These are phyloP conservation scores for Macrolepiota dolichaula DNA, from an alignment of 768 basidiomycete species.

Conservation along the genomic window DNA sequence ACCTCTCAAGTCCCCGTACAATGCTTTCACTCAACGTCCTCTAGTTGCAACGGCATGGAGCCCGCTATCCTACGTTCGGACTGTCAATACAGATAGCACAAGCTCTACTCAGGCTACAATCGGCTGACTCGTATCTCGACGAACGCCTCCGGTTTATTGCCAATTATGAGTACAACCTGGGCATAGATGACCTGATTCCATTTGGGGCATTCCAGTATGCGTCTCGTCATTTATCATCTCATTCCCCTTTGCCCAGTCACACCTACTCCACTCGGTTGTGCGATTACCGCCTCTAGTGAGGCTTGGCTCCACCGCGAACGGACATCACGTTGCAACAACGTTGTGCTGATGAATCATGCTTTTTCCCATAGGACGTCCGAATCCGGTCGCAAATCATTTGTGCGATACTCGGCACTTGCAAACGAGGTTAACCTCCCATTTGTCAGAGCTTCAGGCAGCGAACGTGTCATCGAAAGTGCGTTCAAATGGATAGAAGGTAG, in stretches of 20 bases:
- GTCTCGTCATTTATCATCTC: slow-evolving; percentile 17
- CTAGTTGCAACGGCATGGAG: slow-evolving; percentile 79
- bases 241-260: not conserved
- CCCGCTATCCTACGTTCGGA: slow-evolving; percentile 66
- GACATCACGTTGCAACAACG: too few species aligned
- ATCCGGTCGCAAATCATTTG: slow-evolving; percentile 48
- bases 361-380: slow-evolving; percentile 28
- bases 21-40: not conserved
- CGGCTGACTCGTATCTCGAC: slow-evolving; percentile 42
- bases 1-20: not conserved
- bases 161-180: slow-evolving; percentile 57
- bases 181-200: slow-evolving; percentile 55
- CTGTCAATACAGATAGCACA: slow-evolving; percentile 38
- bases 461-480: slow-evolving; percentile 65
- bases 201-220: slow-evolving; percentile 66
- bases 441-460: slow-evolving; percentile 41
- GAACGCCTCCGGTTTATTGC: slow-evolving; percentile 52
- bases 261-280: not conserved
- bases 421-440: slow-evolving; percentile 43
- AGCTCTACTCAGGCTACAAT: slow-evolving; percentile 52
- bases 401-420: slow-evolving; percentile 53
- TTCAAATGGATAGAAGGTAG: slow-evolving; percentile 68
- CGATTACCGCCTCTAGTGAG: not conserved
- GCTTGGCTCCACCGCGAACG: too few species aligned
- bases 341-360: not conserved